Evolutionary conservation across 768 basidiomycete genomes (phyloP).

Genomic region (Kwoniella europaea): DNA sequence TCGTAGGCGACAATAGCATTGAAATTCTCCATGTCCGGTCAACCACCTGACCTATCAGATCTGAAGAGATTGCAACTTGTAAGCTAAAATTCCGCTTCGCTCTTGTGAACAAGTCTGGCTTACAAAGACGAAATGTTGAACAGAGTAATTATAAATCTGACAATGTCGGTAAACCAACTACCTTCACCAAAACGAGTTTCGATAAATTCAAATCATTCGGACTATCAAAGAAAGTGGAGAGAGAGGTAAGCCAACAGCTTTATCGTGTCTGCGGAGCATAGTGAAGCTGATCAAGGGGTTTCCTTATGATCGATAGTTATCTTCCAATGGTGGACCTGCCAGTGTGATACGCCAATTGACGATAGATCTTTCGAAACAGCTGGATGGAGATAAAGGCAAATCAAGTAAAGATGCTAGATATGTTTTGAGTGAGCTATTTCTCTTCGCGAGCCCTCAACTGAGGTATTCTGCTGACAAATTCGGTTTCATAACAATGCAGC

Average conservation of each 20-base stretch:
- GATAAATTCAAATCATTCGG: slow-evolving; percentile 68
- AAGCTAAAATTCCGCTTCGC: not conserved
- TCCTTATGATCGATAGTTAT: slow-evolving; percentile 63
- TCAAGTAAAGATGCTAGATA: slow-evolving; percentile 65
- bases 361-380: slow-evolving; percentile 63
- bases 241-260: slow-evolving; percentile 67
- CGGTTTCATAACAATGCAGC: slow-evolving; percentile 60
- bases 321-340: slow-evolving; percentile 63
- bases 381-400: slow-evolving; percentile 63
- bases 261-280: not conserved
- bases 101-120: not conserved
- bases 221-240: slow-evolving; percentile 69
- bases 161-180: slow-evolving; percentile 44
- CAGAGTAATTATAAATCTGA: slow-evolving; percentile 18
- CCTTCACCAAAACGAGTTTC: slow-evolving; percentile 33
- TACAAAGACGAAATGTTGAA: not conserved
- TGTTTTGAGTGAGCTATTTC: slow-evolving; percentile 67
- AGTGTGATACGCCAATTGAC: slow-evolving; percentile 76
- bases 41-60: slow-evolving; percentile 30
- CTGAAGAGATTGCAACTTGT: slow-evolving; percentile 28
- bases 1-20: slow-evolving; percentile 9
- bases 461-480: slow-evolving; percentile 19
- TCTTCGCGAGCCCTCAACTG: not conserved
- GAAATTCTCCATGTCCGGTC: slow-evolving; percentile 24
- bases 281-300: slow-evolving; percentile 62